phyloP scores from a whole-genome alignment of 352 stramenopile species.

The Saprolegnia parasitica region DNA sequence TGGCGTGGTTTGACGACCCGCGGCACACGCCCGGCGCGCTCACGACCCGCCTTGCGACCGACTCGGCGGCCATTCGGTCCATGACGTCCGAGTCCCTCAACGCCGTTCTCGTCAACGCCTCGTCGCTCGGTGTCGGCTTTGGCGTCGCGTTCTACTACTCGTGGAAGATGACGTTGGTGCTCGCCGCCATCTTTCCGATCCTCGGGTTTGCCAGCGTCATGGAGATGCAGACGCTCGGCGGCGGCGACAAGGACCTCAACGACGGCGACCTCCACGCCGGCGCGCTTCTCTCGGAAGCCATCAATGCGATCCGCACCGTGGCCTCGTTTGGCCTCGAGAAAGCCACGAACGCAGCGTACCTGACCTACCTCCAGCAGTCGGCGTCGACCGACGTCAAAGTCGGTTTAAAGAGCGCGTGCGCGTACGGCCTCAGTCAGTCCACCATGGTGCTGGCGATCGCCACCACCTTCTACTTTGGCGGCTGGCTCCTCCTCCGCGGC shows the following conservation, averaged over 20 bases:
- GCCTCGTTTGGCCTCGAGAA: constrained; percentile 27
- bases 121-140: constrained; percentile 34
- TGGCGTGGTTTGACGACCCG: constrained; percentile 30
- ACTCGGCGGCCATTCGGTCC: constrained; percentile 23
- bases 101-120: constrained; percentile 34
- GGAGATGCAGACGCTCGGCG: constrained; percentile 28
- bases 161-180: constrained; percentile 55
- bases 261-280: constrained; percentile 24
- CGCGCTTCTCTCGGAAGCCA: constrained; percentile 20
- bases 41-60: constrained; percentile 30
- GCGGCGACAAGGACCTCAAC: constrained; percentile 5
- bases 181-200: constrained; percentile 37
- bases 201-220: constrained; percentile 23
- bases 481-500: constrained; percentile 13
- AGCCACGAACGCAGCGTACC: neutral
- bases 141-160: constrained; percentile 49
- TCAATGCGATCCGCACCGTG: constrained; percentile 25
- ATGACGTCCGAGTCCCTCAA: constrained; percentile 39
- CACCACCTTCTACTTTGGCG: constrained; percentile 22
- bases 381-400: neutral
- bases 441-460: constrained; percentile 20
- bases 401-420: neutral
- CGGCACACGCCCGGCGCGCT: constrained; percentile 24
- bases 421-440: constrained; percentile 10
- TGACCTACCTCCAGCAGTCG: neutral